A percentile compares a stretch with the other conserved stretches of the same genome.
These are phyloP conservation scores for Chlorella sp. DNA, from an alignment of 139 green algal genomes.

Conservation along the genomic window DNA sequence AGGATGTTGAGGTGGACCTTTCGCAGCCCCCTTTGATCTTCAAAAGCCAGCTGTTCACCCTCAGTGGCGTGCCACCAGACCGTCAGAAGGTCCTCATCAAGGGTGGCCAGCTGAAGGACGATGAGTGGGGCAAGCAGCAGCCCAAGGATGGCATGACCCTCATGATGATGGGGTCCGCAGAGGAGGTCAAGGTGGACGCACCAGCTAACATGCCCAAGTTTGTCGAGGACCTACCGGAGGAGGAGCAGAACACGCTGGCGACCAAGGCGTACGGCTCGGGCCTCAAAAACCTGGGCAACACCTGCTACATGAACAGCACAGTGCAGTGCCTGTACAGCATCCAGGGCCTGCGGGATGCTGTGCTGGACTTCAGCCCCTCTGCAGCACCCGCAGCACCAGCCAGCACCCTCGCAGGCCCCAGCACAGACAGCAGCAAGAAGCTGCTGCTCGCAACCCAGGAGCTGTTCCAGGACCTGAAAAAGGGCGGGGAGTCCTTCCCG, in stretches of 20 bases:
- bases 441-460: constrained; percentile 6
- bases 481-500: constrained; percentile 55
- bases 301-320: constrained; percentile 97
- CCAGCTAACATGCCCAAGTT: constrained; percentile 71
- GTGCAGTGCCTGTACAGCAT: constrained; percentile 80
- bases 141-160: constrained; percentile 83
- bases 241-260: constrained; percentile 5
- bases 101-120: constrained; percentile 88
- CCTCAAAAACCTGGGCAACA: constrained; percentile 95
- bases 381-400: no score
- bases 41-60: constrained; percentile 93
- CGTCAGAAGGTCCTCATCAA: constrained; percentile 92
- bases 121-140: constrained; percentile 77
- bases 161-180: constrained; percentile 96
- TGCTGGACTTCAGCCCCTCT: constrained; percentile 10
- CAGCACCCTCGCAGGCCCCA: no score
- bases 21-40: constrained; percentile 72
- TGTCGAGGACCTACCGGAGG: constrained; percentile 90
- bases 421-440: constrained; percentile 2
- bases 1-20: constrained; percentile 83
- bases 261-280: constrained; percentile 72
- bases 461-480: constrained; percentile 45
- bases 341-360: constrained; percentile 28
- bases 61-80: constrained; percentile 91
- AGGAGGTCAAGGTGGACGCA: constrained; percentile 57